Evolutionary conservation across 1,139 yeast species (phyloP).

Genomic region (Suhomyces kunorum): DNA sequence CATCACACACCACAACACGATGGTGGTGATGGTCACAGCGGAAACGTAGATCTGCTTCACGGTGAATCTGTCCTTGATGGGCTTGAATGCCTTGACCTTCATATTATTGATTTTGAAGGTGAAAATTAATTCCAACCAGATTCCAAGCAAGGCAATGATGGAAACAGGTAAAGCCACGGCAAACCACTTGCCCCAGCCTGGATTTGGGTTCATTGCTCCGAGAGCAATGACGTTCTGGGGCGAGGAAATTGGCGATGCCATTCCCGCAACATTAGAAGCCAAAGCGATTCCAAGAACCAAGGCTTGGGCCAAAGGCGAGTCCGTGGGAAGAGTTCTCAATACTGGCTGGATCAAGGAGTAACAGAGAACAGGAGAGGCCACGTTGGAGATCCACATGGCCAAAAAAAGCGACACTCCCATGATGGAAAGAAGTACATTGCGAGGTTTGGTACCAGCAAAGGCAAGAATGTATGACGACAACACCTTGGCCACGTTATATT

Average conservation of each 20-base stretch:
- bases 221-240: constrained; percentile 93
- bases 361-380: constrained; percentile 93
- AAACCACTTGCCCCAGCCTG: constrained; percentile 96
- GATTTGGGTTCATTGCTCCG: constrained; percentile 83
- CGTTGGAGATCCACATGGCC: constrained; percentile 95
- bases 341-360: constrained; percentile 88
- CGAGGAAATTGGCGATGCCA: constrained; percentile 94
- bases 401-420: constrained; percentile 85
- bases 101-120: constrained; percentile 60
- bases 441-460: constrained; percentile 84
- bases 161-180: constrained; percentile 81
- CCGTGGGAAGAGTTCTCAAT: constrained; percentile 76
- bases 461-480: constrained; percentile 79
- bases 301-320: constrained; percentile 77
- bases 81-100: constrained; percentile 56
- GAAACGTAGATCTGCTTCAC: constrained; percentile 71
- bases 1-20: constrained; percentile 83
- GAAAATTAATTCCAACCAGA: constrained; percentile 71
- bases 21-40: constrained; percentile 66
- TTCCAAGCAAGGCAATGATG: constrained; percentile 56
- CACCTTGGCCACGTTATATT: constrained; percentile 83
- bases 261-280: constrained; percentile 91
- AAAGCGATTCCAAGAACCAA: constrained; percentile 86
- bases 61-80: constrained; percentile 71
- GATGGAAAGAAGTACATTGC: constrained; percentile 69